A percentile compares a stretch with the other conserved stretches of the same genome.
These are phyloP conservation scores for Dryas drummondii DNA, from an alignment of 306 rosid genomes.

Conservation along the genomic window DNA sequence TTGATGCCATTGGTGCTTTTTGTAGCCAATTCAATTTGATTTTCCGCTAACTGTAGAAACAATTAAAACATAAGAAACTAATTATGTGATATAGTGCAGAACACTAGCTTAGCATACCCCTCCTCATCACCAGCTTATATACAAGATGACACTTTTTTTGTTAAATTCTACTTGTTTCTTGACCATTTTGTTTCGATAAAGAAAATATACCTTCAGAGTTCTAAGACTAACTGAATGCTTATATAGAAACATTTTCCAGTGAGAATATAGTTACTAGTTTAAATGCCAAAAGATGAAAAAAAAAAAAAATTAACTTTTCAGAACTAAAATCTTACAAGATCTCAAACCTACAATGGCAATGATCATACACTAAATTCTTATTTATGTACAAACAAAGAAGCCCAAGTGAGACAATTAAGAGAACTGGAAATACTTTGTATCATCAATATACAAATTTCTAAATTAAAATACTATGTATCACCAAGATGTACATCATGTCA, in stretches of 20 bases:
- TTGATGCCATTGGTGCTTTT: conserved; percentile 47
- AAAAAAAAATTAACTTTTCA: background rate
- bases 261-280: background rate
- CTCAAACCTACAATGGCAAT: background rate
- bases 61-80: background rate
- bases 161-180: background rate
- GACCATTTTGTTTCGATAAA: background rate
- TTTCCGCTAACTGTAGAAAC: conserved; percentile 24
- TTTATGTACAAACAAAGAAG: background rate
- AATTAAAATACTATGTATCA: too few species aligned
- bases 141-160: background rate
- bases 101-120: too few species aligned
- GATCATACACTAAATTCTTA: background rate
- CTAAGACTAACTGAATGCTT: background rate
- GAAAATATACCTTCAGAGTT: background rate
- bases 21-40: conserved; percentile 1
- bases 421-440: too few species aligned
- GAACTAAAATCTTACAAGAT: too few species aligned
- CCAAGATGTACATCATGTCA: too few species aligned
- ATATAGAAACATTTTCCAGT: background rate
- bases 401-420: background rate
- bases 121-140: background rate
- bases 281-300: background rate
- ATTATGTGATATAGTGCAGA: background rate
- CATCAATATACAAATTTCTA: too few species aligned